Evolutionary conservation across 352 stramenopile genomes (phyloP).

Genomic region (Globisporangium lucens): DNA sequence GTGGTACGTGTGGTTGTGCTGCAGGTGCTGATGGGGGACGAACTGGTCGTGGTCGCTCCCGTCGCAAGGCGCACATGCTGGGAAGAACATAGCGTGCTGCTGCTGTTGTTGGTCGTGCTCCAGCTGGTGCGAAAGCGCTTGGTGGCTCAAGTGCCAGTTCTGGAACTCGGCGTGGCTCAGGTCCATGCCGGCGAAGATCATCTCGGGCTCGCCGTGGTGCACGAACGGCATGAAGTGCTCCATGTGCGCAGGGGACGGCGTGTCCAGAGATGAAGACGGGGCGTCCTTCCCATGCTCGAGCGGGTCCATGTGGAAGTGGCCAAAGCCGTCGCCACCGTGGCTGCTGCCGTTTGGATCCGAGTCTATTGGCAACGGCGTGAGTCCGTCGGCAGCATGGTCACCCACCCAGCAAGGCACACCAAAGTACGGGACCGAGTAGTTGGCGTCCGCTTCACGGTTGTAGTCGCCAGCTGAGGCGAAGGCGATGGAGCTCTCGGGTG

Average conservation of each 20-base stretch:
- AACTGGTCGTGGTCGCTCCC: not conserved
- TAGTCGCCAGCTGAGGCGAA: not conserved
- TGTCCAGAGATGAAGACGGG: conserved; percentile 18
- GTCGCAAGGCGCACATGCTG: not conserved
- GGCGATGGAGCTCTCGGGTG: not conserved
- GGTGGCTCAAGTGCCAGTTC: conserved; percentile 8
- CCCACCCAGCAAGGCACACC: conserved; percentile 7
- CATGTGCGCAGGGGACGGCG: conserved; percentile 36
- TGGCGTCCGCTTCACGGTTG: conserved; percentile 1
- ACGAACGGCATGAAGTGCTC: conserved; percentile 38
- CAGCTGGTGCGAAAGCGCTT: not conserved
- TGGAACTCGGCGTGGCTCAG: conserved; percentile 7
- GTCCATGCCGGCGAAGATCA: conserved; percentile 42
- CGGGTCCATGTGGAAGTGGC: not conserved
- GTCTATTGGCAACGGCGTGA: not conserved
- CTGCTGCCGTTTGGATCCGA: not conserved
- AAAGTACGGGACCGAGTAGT: conserved; percentile 7
- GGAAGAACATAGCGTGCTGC: not conserved
- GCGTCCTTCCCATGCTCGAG: conserved; percentile 20
- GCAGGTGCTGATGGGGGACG: not conserved
- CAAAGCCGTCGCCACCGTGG: not conserved
- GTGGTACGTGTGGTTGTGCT: not conserved
- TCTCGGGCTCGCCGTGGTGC: conserved; percentile 27
- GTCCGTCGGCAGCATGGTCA: not conserved
- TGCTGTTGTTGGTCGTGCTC: not conserved